Evolutionary conservation across 352 stramenopile genomes (phyloP).

Genomic region (Phytophthora cajani): DNA sequence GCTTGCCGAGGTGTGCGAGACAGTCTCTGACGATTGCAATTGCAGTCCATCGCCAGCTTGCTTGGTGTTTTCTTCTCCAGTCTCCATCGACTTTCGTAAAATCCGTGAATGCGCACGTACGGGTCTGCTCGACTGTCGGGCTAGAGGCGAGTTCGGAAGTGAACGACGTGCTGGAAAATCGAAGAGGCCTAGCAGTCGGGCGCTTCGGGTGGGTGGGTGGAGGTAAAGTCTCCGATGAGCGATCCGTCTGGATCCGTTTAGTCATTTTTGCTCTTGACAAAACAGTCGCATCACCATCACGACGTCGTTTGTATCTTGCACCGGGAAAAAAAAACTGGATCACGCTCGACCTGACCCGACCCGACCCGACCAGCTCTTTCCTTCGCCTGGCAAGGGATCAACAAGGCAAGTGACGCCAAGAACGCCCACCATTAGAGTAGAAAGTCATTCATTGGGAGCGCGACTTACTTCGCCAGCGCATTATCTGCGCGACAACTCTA

Average conservation of each 20-base stretch:
- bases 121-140: background rate
- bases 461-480: constrained; percentile 24
- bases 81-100: constrained; percentile 20
- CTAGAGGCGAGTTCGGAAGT: constrained; percentile 29
- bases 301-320: background rate
- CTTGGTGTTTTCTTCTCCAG: constrained; percentile 10
- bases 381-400: background rate
- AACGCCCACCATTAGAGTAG: constrained; percentile 3
- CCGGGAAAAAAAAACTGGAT: constrained; percentile 2
- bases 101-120: background rate
- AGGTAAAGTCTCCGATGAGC: constrained; percentile 24
- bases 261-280: constrained; percentile 4
- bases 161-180: constrained; percentile 23
- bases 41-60: background rate
- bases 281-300: constrained; percentile 1
- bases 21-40: background rate
- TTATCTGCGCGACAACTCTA: constrained; percentile 40
- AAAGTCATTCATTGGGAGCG: constrained; percentile 34
- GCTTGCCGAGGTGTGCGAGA: constrained; percentile 19
- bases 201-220: constrained; percentile 2
- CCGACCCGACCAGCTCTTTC: background rate
- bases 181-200: constrained; percentile 11
- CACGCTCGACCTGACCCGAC: background rate
- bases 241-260: constrained; percentile 6
- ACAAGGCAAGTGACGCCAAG: background rate